These are phyloP conservation scores for Ceratocystis destructans DNA, from an alignment of 2,329 filamentous ascomycete genomes.

Conservation along the genomic window DNA sequence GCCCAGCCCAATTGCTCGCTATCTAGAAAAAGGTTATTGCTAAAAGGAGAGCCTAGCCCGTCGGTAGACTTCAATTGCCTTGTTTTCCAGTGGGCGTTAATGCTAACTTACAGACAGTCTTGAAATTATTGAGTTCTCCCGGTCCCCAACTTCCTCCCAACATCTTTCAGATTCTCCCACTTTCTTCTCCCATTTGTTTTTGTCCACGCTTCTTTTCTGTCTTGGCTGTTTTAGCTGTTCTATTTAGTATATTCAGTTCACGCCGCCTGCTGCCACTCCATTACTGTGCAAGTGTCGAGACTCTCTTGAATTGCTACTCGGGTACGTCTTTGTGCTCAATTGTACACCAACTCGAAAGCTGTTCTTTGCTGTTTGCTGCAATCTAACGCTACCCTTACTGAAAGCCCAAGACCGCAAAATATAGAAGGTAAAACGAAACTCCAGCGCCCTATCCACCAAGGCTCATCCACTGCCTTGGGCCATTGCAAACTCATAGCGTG, in stretches of 20 bases:
- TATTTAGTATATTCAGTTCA: neutral
- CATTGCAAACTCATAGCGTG: neutral
- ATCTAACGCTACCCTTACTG: neutral
- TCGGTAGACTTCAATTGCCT: neutral
- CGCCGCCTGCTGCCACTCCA: neutral
- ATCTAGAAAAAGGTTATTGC: neutral
- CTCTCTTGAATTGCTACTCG: neutral
- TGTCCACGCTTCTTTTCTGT: neutral
- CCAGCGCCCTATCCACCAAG: neutral
- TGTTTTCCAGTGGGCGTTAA: neutral
- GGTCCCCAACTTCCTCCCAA: constrained; percentile 10
- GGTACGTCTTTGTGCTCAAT: neutral
- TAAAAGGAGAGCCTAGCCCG: neutral
- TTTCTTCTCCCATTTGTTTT: neutral
- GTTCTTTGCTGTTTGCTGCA: neutral
- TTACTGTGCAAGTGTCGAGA: neutral
- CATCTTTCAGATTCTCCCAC: constrained; percentile 12
- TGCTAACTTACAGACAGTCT: constrained; percentile 2
- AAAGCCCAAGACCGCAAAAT: neutral
- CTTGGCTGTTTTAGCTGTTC: neutral
- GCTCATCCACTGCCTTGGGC: neutral
- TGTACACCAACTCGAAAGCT: neutral
- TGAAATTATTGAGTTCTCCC: constrained; percentile 11
- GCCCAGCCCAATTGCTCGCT: neutral
- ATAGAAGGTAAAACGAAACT: neutral